Percentiles rank a stretch among this genome's conserved stretches.
phyloP scores from a whole-genome alignment of 441 rosid genomes.

The Daphne laureola region DNA sequence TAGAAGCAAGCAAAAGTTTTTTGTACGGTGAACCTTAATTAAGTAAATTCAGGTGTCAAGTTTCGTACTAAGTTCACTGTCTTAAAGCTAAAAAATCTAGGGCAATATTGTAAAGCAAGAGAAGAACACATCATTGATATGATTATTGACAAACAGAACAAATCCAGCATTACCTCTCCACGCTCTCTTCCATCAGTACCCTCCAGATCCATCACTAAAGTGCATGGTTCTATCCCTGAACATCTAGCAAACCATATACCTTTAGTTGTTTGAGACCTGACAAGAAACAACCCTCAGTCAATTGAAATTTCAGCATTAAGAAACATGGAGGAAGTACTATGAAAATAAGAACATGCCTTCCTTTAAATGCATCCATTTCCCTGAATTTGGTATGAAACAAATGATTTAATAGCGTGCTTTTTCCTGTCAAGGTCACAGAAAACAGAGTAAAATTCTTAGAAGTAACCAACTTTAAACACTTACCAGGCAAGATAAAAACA shows the following conservation, averaged over 20 bases:
- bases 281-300: slow-evolving; percentile 14
- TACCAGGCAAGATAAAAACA: neutral
- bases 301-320: slow-evolving; percentile 3
- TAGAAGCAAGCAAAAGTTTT: too few species aligned
- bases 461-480: neutral
- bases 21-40: too few species aligned
- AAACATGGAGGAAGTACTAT: slow-evolving; percentile 11
- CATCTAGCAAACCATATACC: slow-evolving; percentile 97
- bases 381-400: slow-evolving; percentile 87
- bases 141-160: neutral
- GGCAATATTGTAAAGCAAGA: slow-evolving; percentile 1
- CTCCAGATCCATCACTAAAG: slow-evolving; percentile 98
- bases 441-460: slow-evolving; percentile 17
- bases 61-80: too few species aligned
- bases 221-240: slow-evolving; percentile 90
- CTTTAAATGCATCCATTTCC: slow-evolving; percentile 98
- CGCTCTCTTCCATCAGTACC: slow-evolving; percentile 99
- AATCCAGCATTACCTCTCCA: slow-evolving; percentile 64
- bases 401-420: slow-evolving; percentile 89
- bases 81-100: too few species aligned
- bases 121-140: neutral
- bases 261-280: slow-evolving; percentile 96
- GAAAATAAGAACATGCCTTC: slow-evolving; percentile 52
- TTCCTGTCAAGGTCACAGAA: slow-evolving; percentile 57
- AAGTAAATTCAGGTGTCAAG: too few species aligned